These are phyloP conservation scores for Barbatosphaeria neglecta DNA, from an alignment of 495 filamentous ascomycete species.

Conservation along the genomic window DNA sequence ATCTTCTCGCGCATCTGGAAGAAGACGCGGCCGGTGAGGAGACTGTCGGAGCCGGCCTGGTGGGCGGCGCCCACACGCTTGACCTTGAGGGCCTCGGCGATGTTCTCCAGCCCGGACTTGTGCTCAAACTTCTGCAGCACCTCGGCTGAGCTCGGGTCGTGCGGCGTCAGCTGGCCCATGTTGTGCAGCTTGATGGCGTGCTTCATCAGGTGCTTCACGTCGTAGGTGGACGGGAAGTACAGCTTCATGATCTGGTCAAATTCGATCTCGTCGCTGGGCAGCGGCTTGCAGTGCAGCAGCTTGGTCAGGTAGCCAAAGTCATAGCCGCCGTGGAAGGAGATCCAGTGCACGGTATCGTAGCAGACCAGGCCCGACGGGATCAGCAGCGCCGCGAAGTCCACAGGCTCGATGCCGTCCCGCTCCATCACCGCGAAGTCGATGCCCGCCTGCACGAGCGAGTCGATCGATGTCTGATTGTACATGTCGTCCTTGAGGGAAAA, in stretches of 20 bases:
- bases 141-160: constrained; percentile 49
- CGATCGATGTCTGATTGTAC: constrained; percentile 88
- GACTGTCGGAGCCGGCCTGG: constrained; percentile 81
- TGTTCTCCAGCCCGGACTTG: constrained; percentile 82
- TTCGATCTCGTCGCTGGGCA: constrained; percentile 78
- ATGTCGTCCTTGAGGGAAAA: constrained; percentile 91
- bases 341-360: constrained; percentile 79
- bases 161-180: constrained; percentile 52
- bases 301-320: constrained; percentile 97
- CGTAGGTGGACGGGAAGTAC: constrained; percentile 87
- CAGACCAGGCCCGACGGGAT: constrained; percentile 89
- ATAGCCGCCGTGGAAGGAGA: constrained; percentile 97
- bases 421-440: constrained; percentile 78
- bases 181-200: constrained; percentile 48
- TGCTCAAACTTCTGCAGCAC: constrained; percentile 69
- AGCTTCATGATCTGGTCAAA: constrained; percentile 75
- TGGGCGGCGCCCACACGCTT: constrained; percentile 77
- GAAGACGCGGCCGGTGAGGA: constrained; percentile 88
- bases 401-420: constrained; percentile 80
- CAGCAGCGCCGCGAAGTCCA: constrained; percentile 75
- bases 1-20: constrained; percentile 77
- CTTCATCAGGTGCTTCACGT: constrained; percentile 97
- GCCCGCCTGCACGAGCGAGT: constrained; percentile 72
- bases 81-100: constrained; percentile 84
- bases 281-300: constrained; percentile 63